Percentiles rank a stretch among this genome's conserved stretches.
Evolutionary conservation across 2,329 filamentous ascomycete species (phyloP).

Genomic region (Pseudonectria foliicola): DNA sequence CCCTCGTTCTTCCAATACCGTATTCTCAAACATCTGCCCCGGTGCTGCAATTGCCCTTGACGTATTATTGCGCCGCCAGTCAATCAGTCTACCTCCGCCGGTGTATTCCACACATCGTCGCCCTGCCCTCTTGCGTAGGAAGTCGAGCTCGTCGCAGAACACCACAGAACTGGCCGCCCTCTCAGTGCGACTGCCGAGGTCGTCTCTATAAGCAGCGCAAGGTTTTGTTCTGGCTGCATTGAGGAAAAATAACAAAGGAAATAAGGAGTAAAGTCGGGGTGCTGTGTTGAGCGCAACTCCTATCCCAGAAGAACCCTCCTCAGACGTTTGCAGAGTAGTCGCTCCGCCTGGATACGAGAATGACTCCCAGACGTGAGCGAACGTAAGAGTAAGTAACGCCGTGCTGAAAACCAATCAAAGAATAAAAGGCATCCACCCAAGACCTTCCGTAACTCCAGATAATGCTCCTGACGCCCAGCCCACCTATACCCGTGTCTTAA

Average conservation of each 20-base stretch:
- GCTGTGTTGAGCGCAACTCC: slow-evolving; percentile 10
- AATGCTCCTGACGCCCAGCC: slow-evolving; percentile 22
- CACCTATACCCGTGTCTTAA: slow-evolving; percentile 16
- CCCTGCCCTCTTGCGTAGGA: too few relatives aligned
- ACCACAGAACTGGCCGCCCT: too few relatives aligned
- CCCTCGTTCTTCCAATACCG: too few relatives aligned
- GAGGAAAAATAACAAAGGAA: slow-evolving; percentile 8
- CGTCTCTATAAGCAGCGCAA: too few relatives aligned
- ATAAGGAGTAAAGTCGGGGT: slow-evolving; percentile 12
- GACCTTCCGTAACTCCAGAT: slow-evolving; percentile 19
- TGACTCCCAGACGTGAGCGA: slow-evolving; percentile 6
- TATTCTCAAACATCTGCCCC: too few relatives aligned
- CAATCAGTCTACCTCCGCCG: too few relatives aligned
- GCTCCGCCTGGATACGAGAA: slow-evolving; percentile 7
- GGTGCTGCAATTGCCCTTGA: too few relatives aligned
- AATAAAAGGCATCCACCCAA: slow-evolving; percentile 14
- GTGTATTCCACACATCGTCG: too few relatives aligned
- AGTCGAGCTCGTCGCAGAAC: too few relatives aligned
- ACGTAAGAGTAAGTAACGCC: slow-evolving; percentile 11
- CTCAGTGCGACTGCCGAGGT: too few relatives aligned
- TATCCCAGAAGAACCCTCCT: slow-evolving; percentile 6
- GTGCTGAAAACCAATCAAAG: slow-evolving; percentile 7
- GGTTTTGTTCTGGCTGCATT: too few relatives aligned
- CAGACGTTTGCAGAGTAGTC: slow-evolving; percentile 8
- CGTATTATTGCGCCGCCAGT: too few relatives aligned